Percentiles rank a stretch among this genome's conserved stretches.
These are phyloP conservation scores for Pyrenochaeta sp. DNA, from an alignment of 2,329 filamentous ascomycete species.

Conservation along the genomic window DNA sequence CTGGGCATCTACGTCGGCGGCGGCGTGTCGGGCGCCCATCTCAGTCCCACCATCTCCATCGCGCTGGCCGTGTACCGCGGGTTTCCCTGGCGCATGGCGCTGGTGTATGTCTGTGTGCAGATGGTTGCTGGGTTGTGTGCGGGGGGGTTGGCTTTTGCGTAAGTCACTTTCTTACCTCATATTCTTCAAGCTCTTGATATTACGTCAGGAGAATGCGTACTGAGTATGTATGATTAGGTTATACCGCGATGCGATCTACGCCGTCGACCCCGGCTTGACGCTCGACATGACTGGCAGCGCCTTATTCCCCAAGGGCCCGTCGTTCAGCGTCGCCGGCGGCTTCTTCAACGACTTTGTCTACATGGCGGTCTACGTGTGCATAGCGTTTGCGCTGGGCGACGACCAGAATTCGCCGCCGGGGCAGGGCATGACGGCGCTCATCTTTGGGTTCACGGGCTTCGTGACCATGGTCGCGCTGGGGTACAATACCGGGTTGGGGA, in stretches of 20 bases:
- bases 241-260: constrained; percentile 64
- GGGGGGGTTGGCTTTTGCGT: constrained; percentile 51
- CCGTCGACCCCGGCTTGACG: constrained; percentile 59
- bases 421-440: constrained; percentile 58
- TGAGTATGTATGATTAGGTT: too few relatives aligned
- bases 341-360: constrained; percentile 76
- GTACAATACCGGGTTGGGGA: constrained; percentile 52
- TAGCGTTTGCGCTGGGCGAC: constrained; percentile 70
- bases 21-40: constrained; percentile 57
- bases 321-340: constrained; percentile 70
- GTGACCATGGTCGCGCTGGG: constrained; percentile 34
- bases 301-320: constrained; percentile 65
- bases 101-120: constrained; percentile 61
- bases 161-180: constrained; percentile 52
- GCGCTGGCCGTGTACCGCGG: constrained; percentile 61
- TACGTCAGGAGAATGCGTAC: too few relatives aligned
- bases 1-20: constrained; percentile 56
- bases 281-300: constrained; percentile 53
- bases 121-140: constrained; percentile 62
- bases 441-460: constrained; percentile 35
- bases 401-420: constrained; percentile 55
- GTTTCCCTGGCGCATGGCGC: constrained; percentile 63
- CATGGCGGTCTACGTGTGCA: constrained; percentile 71
- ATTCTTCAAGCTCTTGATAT: too few relatives aligned
- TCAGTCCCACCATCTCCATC: constrained; percentile 58